A percentile compares a stretch with the other conserved stretches of the same genome.
phyloP scores from a whole-genome alignment of 768 basidiomycete species.

The Mycena floridula region DNA sequence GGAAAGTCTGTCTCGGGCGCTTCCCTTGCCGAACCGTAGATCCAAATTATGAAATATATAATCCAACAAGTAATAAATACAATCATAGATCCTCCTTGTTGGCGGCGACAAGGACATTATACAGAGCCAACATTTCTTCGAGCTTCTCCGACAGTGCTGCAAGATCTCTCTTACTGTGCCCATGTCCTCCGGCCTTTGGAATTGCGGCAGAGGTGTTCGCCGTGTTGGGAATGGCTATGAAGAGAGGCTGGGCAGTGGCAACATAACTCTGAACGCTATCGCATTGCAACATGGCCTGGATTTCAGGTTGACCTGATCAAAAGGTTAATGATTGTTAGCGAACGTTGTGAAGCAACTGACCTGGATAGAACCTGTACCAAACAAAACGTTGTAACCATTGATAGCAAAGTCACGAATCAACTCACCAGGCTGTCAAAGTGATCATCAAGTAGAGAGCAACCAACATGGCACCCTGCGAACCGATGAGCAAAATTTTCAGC shows the following conservation, averaged over 20 bases:
- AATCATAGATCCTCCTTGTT: neutral
- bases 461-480: conserved; percentile 14
- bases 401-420: neutral
- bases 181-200: too few relatives aligned
- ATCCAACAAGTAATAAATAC: neutral
- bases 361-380: conserved; percentile 31
- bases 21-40: conserved; percentile 13
- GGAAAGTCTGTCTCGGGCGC: conserved; percentile 45
- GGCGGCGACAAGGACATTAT: neutral
- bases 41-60: neutral
- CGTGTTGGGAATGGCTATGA: neutral
- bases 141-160: conserved; percentile 4
- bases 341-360: too few relatives aligned
- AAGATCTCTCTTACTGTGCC: too few relatives aligned
- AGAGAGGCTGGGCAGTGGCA: neutral
- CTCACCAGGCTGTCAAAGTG: neutral
- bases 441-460: conserved; percentile 37
- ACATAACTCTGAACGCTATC: conserved; percentile 6
- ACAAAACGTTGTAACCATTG: neutral
- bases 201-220: too few relatives aligned
- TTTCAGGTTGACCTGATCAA: conserved; percentile 25
- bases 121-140: neutral
- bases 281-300: conserved; percentile 21
- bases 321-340: too few relatives aligned
- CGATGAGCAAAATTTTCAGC: too few relatives aligned